Percentiles rank a stretch among this genome's conserved stretches.
phyloP scores from a whole-genome alignment of 2,329 filamentous ascomycete genomes.

The Periconia sp. region DNA sequence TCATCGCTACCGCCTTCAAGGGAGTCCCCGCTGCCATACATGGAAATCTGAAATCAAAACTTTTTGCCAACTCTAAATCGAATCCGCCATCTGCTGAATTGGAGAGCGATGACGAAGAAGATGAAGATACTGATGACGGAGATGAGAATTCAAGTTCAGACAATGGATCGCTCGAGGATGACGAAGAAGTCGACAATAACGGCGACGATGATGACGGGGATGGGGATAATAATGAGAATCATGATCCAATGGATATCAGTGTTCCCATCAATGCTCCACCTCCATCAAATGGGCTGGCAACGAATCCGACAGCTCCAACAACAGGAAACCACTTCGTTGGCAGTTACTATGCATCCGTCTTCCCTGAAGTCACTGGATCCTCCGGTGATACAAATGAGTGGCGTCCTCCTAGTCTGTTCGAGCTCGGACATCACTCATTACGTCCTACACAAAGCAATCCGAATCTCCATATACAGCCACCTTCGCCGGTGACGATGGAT shows the following conservation, averaged over 20 bases:
- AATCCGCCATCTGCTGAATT: neutral
- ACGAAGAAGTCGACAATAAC: conserved; percentile 7
- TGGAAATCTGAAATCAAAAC: conserved; percentile 20
- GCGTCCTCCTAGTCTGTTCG: too few species aligned
- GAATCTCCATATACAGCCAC: neutral
- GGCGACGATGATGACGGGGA: conserved; percentile 3
- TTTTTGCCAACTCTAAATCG: conserved; percentile 10
- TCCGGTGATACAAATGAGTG: too few species aligned
- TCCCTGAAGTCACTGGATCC: too few species aligned
- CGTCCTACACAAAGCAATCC: neutral
- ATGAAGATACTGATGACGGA: neutral
- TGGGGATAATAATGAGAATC: neutral
- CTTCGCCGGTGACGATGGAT: neutral
- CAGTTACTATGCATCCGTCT: too few species aligned
- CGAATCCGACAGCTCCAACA: too few species aligned
- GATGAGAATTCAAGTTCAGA: neutral
- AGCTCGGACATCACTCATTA: too few species aligned
- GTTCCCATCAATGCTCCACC: neutral
- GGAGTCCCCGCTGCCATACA: conserved; percentile 9
- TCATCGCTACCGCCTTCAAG: neutral
- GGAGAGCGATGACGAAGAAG: neutral
- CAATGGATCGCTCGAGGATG: neutral
- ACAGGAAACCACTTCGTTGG: too few species aligned
- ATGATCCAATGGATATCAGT: neutral
- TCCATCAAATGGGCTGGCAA: neutral